A percentile compares a stretch with the other conserved stretches of the same genome.
Evolutionary conservation across 805 yeast genomes (phyloP).

Genomic region (Saturnispora zaruensis): DNA sequence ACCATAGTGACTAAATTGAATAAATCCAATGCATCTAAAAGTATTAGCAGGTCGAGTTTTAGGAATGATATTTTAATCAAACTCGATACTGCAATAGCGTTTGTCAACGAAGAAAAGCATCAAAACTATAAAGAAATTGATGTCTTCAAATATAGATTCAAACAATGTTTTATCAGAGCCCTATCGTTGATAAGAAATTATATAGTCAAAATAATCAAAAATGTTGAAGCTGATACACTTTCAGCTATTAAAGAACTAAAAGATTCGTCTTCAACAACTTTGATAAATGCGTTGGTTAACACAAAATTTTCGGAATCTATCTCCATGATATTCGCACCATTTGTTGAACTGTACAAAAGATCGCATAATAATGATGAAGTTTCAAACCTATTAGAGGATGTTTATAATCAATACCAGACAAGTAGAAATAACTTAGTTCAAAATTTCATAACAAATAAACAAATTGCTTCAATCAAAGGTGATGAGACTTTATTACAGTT

Average conservation of each 20-base stretch:
- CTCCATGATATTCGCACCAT: constrained; percentile 15
- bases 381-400: constrained; percentile 58
- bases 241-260: constrained; percentile 14
- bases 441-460: constrained; percentile 28
- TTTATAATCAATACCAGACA: constrained; percentile 53
- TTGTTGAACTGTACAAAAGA: constrained; percentile 22
- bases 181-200: constrained; percentile 67
- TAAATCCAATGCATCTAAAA: constrained; percentile 53
- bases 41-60: constrained; percentile 55
- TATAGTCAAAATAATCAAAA: constrained; percentile 37
- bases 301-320: constrained; percentile 45
- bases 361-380: constrained; percentile 28
- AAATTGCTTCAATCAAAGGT: constrained; percentile 16
- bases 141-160: constrained; percentile 59
- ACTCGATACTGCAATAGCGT: constrained; percentile 60
- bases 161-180: constrained; percentile 77
- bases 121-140: constrained; percentile 56
- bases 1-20: constrained; percentile 60
- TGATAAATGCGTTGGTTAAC: constrained; percentile 57
- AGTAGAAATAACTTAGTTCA: constrained; percentile 42
- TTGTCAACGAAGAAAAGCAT: constrained; percentile 45
- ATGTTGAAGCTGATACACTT: constrained; percentile 22
- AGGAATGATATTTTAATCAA: constrained; percentile 40
- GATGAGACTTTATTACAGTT: constrained; percentile 39
- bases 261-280: constrained; percentile 23